phyloP scores from a whole-genome alignment of 495 filamentous ascomycete species.

The Trichodelitschia bisporula region DNA sequence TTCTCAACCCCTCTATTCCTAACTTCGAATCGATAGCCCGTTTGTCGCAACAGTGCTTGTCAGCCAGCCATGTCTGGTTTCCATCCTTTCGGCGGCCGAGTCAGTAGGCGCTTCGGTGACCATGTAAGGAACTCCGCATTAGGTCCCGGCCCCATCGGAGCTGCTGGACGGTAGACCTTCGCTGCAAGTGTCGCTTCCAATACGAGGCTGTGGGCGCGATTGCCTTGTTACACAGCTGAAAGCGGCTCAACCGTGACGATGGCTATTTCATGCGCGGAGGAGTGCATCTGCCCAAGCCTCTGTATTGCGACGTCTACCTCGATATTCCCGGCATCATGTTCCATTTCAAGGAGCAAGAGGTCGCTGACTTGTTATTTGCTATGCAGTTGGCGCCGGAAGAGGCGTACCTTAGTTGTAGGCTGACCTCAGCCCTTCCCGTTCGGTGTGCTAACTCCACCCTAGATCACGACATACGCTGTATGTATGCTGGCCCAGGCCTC shows the following conservation, averaged over 20 bases:
- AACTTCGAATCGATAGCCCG: too few relatives aligned
- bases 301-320: too few relatives aligned
- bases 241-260: too few relatives aligned
- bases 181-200: too few relatives aligned
- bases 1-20: too few relatives aligned
- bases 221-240: too few relatives aligned
- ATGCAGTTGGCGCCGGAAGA: conserved; percentile 40
- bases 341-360: background rate
- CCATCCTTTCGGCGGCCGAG: conserved; percentile 18
- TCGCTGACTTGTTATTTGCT: background rate
- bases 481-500: conserved; percentile 18
- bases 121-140: conserved; percentile 10
- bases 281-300: too few relatives aligned
- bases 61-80: conserved; percentile 11
- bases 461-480: conserved; percentile 52
- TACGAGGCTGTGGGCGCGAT: too few relatives aligned
- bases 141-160: background rate
- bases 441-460: conserved; percentile 2
- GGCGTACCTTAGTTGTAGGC: conserved; percentile 48
- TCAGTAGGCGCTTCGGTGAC: conserved; percentile 20
- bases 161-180: too few relatives aligned
- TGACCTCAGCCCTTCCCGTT: conserved; percentile 1
- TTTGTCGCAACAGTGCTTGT: too few relatives aligned
- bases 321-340: too few relatives aligned
- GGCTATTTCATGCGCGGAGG: too few relatives aligned